A percentile compares a stretch with the other conserved stretches of the same genome.
phyloP scores from a whole-genome alignment of 2,329 filamentous ascomycete species.

The Didymella pomorum region DNA sequence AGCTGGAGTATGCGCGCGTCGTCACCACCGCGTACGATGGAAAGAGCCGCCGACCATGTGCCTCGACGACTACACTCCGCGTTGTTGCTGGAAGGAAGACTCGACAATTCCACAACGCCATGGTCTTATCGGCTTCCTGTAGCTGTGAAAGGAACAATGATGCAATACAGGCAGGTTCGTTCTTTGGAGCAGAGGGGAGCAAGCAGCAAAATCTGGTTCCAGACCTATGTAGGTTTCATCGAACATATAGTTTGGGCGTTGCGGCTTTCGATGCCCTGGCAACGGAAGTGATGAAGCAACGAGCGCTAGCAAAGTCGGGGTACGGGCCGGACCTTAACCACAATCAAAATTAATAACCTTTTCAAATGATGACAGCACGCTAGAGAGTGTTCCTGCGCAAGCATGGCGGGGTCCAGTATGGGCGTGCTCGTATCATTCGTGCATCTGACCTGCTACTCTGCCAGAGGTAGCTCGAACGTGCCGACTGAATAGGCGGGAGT shows the following conservation, averaged over 20 bases:
- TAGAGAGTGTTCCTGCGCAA: background rate
- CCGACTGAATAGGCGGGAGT: too few relatives aligned
- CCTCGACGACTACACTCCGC: background rate
- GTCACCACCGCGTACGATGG: background rate
- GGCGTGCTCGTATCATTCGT: too few relatives aligned
- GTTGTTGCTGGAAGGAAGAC: background rate
- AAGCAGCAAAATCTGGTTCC: background rate
- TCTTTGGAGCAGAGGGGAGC: background rate
- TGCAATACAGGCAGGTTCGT: background rate
- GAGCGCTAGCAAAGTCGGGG: background rate
- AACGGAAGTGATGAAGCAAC: background rate
- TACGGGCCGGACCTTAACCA: background rate
- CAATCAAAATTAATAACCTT: background rate
- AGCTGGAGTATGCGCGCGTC: background rate
- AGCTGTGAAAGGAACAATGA: background rate
- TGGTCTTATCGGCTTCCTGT: background rate
- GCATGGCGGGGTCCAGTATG: background rate
- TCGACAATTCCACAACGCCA: background rate
- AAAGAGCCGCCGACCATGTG: background rate
- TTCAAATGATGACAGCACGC: background rate
- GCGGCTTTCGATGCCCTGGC: background rate
- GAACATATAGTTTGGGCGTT: background rate
- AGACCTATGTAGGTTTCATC: background rate
- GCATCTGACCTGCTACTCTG: too few relatives aligned
- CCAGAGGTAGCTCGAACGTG: too few relatives aligned